Conservation (phyloP, 768 basidiomycete genomes). For the Russula earlei region DNA sequence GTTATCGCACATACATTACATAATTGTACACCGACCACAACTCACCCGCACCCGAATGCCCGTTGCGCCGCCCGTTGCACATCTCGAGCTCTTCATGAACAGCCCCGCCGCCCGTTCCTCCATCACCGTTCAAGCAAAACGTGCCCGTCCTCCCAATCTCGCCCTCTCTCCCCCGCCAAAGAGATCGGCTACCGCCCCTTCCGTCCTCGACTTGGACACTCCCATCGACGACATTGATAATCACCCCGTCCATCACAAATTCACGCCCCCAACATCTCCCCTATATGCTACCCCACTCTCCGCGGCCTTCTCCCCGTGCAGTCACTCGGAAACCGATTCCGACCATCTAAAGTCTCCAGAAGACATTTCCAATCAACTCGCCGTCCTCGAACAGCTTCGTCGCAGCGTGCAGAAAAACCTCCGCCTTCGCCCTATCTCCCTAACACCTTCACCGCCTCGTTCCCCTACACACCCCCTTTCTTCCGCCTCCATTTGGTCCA, state of each 20-base stretch:
- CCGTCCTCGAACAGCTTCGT: conserved; percentile 57
- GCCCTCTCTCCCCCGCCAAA: conserved; percentile 28
- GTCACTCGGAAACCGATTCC: conserved; percentile 24
- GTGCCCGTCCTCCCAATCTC: conserved; percentile 44
- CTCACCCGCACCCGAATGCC: too few species aligned
- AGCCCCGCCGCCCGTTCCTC: conserved; percentile 4
- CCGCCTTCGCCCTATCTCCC: conserved; percentile 66
- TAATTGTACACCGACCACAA: neutral
- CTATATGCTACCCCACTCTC: conserved; percentile 24
- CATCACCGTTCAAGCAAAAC: conserved; percentile 26
- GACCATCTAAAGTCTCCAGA: conserved; percentile 27
- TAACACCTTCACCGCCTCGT: conserved; percentile 25
- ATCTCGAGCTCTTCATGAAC: too few species aligned
- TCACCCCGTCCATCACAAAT: conserved; percentile 19
- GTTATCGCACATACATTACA: neutral
- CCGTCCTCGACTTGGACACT: conserved; percentile 28
- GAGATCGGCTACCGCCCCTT: conserved; percentile 22
- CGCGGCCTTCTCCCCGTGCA: conserved; percentile 18
- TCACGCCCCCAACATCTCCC: conserved; percentile 26
- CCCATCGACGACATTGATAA: conserved; percentile 30
- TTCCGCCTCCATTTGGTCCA: conserved; percentile 22
- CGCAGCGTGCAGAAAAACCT: conserved; percentile 69
- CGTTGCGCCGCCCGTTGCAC: too few species aligned
- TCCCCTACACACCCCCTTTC: conserved; percentile 23
- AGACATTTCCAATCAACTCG: conserved; percentile 60